Base-by-base conservation (phyloP, 129 eudicot genomes). In the Erigeron canadensis region DNA sequence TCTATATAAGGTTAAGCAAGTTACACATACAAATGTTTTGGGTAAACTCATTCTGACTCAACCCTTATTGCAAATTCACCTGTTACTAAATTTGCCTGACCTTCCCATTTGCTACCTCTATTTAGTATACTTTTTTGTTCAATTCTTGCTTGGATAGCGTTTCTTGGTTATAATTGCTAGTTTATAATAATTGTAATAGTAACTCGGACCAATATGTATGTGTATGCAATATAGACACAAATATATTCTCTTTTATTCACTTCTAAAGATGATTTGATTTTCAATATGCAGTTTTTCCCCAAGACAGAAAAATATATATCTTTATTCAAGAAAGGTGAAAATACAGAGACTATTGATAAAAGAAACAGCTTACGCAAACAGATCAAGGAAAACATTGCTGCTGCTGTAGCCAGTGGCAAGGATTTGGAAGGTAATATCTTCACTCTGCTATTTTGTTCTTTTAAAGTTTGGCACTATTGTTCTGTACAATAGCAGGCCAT, bases 371-470 rank as follows among this genome's bases (percentile, higher is more conserved):
- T 94, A 72, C 95, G 97, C 39, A 79, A 84, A 84, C 86, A 87
- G 80, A 94, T 94, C 54, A 94, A 94, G 80, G 96, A 78, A 38
- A 94, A 94, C 80, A 72, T 89, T 80, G 45, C 85, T 76, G 89
- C 96, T 69, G 99, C 99, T 69, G 96, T 87, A 45, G 96, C 99
- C 17, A 94, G 89, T 82, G 99, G 99, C 62, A 94, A 94, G 83
- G 99, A 94, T 66, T 72, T 94, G 83, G 97, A 89, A 94, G 98
- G 98, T 94, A 75, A 59, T n/a, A 34, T 19, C 11, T 37, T 57
- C 12, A 22, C 48, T 60, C 56, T 18, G 28, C 21, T 6, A 23
- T 23, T 9, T 38, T 23, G 12, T 17, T 70, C 16, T 11, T 60
- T 12, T 6, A 12, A 75, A 56, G 8, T 21, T 10, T 58, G 17